phyloP scores from a whole-genome alignment of 225 moss, liverwort and hornwort genomes.

The Bryum argenteum region DNA sequence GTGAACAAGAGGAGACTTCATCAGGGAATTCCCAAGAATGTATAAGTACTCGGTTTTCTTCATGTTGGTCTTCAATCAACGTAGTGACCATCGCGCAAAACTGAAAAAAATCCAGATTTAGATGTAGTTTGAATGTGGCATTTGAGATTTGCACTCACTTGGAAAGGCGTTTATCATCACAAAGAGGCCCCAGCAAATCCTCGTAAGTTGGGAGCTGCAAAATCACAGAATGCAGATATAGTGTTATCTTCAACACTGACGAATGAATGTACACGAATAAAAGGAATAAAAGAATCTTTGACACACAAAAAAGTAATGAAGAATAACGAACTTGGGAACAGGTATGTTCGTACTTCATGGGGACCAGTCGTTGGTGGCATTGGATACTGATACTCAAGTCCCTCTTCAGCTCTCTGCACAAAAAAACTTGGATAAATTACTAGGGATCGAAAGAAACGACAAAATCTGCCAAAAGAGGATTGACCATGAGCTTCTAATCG shows the following conservation, averaged over 20 bases:
- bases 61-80: too few species aligned
- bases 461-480: too few species aligned
- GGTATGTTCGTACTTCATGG: slow-evolving; percentile 38
- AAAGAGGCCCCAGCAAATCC: slow-evolving; percentile 51
- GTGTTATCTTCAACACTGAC: slow-evolving; percentile 1
- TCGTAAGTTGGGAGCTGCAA: slow-evolving; percentile 63
- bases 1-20: too few species aligned
- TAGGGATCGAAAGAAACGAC: background rate
- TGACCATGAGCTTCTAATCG: background rate
- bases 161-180: slow-evolving; percentile 51
- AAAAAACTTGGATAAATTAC: slow-evolving; percentile 2
- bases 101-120: background rate
- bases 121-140: background rate
- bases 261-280: background rate
- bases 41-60: too few species aligned
- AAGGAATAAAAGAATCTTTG: background rate
- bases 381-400: slow-evolving; percentile 53
- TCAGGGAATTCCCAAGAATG: too few species aligned
- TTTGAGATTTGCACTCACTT: slow-evolving; percentile 31
- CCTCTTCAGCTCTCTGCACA: slow-evolving; percentile 48
- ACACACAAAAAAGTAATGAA: background rate
- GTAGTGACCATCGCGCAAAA: background rate
- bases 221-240: slow-evolving; percentile 9
- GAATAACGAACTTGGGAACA: background rate
- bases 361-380: slow-evolving; percentile 49